Evolutionary conservation across 2,329 filamentous ascomycete genomes (phyloP), one percentile per base, ranked within the genome.

Genomic region (Diaporthe citri): DNA sequence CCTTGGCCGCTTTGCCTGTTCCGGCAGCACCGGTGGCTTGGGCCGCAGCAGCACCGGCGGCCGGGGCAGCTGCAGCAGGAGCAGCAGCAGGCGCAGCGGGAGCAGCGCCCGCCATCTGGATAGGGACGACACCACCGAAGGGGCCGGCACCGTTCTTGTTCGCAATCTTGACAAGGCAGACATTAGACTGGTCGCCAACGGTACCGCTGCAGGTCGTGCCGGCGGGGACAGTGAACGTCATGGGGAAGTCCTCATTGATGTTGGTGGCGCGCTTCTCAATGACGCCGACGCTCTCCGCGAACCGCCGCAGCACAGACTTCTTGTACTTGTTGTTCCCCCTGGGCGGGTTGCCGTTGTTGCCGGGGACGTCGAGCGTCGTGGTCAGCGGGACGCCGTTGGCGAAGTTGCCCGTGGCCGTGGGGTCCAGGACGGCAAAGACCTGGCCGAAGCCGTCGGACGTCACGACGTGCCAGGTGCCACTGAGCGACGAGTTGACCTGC

Each of bases 131-230:
- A 31, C 85, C 85, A 52, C 84, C 85, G 76, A 87, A 86, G 8
- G 85, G 85, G 0, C 85, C 85, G 3, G 82, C 83, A 15, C 74
- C 74, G 78, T 84, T 84, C 72, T 78, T 78, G 80, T 87, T 87
- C 72, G 83, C 84, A 74, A 87, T 83, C 82, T 86, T 86, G 77
- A 85, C 80, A 36, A 86, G 78, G 79, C 85, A 87, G 73, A 86
- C 83, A 73, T 84, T 83, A 4, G 66, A 43, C 76, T 81, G 70
- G 52, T 82, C 81, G 22, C 77, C 80, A 28, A 84, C 75, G 10
- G 81, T 81, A 17, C 85, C 85, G 0, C 78, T 80, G 79, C 85
- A 86, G n/a, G 77, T 82, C 36, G 82, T 84, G 25, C 83, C 73
- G 9, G 75, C 56, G 8, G 75, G 75, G 34, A 76, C 73, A 12